Evolutionary conservation across 495 filamentous ascomycete genomes (phyloP), one percentile per base, ranked within the genome.

Genomic region (Aspergillus asperescens): DNA sequence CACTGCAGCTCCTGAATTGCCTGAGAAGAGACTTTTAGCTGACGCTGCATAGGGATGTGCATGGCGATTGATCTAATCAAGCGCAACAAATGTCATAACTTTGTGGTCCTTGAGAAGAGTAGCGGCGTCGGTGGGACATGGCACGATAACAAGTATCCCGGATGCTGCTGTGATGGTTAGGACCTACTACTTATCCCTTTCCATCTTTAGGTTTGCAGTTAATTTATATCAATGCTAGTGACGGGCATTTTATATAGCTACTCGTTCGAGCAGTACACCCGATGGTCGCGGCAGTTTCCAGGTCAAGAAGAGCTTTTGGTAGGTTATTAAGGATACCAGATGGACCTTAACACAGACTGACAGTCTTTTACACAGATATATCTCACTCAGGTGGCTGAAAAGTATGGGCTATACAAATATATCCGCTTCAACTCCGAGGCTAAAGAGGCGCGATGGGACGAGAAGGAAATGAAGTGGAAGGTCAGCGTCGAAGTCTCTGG

Each of bases 271-370:
- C 82, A 83, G 10, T 83, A 83, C 23, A 70, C 81, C 8, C 64
- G 77, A 58, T 87, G 85, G 83, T 77, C 80, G 4, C 67, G 78
- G 24, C 76, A 84, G 32, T 86, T 85, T 57, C 78, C 84, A 0
- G 81, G 82, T 0, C 82, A 84, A 48, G 72, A 74, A 41, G 84
- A 86, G 59, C 81, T 86, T 22, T 72, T 77, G 43, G 70, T 78
- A 48, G 53, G 66, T 19, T 3, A 23, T 16, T 7, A 1, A 0
- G 4, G 4, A 3, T 18, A 31, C 23, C 10, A 18, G 19, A 20
- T 12, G 4, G 6, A 7, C 6, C 22, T 19, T 15, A 19, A 38
- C 20, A 27, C 18, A 20, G 3, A 7, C 24, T 44, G 27, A 41
- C 12, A 12, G 12, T 25, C 22, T 8, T n/a, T n/a, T n/a, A n/a